phyloP scores from a whole-genome alignment of 2,329 filamentous ascomycete species.

The Pseudopithomyces maydicus region DNA sequence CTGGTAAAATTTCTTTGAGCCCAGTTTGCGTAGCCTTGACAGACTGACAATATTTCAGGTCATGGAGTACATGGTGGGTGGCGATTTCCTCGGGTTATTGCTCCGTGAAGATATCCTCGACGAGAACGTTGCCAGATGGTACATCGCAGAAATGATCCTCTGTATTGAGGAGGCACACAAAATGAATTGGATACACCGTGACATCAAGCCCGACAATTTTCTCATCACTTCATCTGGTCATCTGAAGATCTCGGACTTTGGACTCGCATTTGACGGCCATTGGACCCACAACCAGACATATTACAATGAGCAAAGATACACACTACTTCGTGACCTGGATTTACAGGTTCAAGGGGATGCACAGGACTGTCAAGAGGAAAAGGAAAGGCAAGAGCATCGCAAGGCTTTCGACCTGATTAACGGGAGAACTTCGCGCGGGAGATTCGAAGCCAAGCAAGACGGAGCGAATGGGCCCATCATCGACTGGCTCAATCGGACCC shows the following conservation, averaged over 20 bases:
- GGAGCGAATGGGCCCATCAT: constrained; percentile 37
- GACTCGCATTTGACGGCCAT: constrained; percentile 91
- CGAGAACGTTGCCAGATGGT: constrained; percentile 81
- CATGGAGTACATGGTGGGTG: constrained; percentile 98
- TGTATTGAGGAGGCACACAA: constrained; percentile 92
- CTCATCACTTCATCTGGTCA: constrained; percentile 87
- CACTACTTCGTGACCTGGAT: constrained; percentile 75
- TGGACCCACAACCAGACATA: constrained; percentile 92
- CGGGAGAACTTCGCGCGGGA: constrained; percentile 19
- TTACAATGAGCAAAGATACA: constrained; percentile 82
- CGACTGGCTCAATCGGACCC: constrained; percentile 51
- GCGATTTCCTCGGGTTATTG: constrained; percentile 87
- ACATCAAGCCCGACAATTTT: constrained; percentile 98
- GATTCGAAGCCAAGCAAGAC: constrained; percentile 27
- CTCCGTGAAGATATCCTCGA: constrained; percentile 83
- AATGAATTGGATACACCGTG: constrained; percentile 89
- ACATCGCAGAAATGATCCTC: constrained; percentile 93
- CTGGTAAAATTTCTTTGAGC: constrained; percentile 53
- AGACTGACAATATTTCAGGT: constrained; percentile 43
- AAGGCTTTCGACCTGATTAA: constrained; percentile 46
- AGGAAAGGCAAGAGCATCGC: constrained; percentile 29
- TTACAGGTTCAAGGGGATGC: constrained; percentile 75
- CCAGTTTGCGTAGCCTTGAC: no score
- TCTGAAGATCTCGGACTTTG: constrained; percentile 95
- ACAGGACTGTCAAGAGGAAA: constrained; percentile 64